Percentiles rank a stretch among this genome's conserved stretches.
Conservation (phyloP, 148 eudicot species). For the Rhododendron molle region DNA sequence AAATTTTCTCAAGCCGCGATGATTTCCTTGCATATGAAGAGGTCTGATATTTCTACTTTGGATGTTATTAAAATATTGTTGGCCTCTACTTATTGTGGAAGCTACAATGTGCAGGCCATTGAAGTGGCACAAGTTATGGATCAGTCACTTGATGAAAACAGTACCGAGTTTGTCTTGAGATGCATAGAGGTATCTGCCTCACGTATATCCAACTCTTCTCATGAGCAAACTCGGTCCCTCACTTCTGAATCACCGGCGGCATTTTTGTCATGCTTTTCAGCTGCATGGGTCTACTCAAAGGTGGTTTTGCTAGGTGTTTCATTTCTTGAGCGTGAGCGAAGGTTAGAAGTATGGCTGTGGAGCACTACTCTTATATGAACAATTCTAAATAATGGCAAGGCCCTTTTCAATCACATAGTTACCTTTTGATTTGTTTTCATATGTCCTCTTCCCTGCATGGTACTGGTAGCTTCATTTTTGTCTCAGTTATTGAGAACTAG, state of each 20-base stretch:
- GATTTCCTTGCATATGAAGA: conserved; percentile 87
- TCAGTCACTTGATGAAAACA: conserved; percentile 68
- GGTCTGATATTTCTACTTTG: conserved; percentile 36
- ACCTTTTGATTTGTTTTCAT: neutral
- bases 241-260: conserved; percentile 28
- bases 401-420: neutral
- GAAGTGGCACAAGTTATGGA: conserved; percentile 89
- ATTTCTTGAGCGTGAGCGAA: conserved; percentile 68
- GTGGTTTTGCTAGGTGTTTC: conserved; percentile 75
- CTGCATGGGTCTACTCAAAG: conserved; percentile 84
- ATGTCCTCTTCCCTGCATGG: neutral
- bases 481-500: neutral
- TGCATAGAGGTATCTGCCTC: conserved; percentile 62
- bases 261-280: conserved; percentile 62
- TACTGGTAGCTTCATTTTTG: neutral
- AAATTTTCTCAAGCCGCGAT: conserved; percentile 47
- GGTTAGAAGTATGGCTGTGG: conserved; percentile 25
- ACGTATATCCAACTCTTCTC: conserved; percentile 36
- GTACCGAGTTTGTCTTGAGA: conserved; percentile 40
- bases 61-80: conserved; percentile 7
- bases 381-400: neutral
- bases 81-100: conserved; percentile 10
- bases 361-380: neutral
- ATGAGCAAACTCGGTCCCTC: conserved; percentile 20
- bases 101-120: conserved; percentile 50